Base-by-base conservation (phyloP, 306 rosid species). In the Trichosanthes truncata region DNA sequence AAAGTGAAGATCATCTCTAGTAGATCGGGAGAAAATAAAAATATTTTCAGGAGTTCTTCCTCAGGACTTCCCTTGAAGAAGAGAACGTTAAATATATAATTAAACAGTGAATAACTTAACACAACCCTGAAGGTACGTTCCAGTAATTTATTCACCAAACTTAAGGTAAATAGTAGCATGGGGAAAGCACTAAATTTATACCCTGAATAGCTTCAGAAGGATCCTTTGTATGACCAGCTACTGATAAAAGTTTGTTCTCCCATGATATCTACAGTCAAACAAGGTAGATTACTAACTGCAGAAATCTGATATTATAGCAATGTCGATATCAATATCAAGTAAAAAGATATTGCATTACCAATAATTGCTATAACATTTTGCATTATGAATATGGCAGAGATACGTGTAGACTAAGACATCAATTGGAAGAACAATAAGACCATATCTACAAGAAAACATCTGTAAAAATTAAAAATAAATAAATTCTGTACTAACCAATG, bases 211-310 rank as follows among this genome's bases (percentile, higher is more conserved):
- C 84, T 83, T 94, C 94, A 10, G 87, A 76, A 63, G 93, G 93
- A 87, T 94, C 91, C 87, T 94, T 92, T 69, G 94, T 81, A 81
- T 94, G 97, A 59, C 97, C 98, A 74, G 94, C 94, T 84, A 94
- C 15, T 53, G 97, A 92, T 61, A 94, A 80, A 78, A 94, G 93
- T 85, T 89, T 90, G 87, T 87, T 88, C 43, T 82, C 94, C 98
- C 98, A 94, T 33, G 94, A 79, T 81, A 94, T 87, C 98, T 94
- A 72, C 52, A 86, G 83, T 51, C 62, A 81, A 74, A 79, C 77
- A 82, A 56, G 36, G 65, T 29, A 59, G 7, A 59, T 53, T 9
- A 53, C 25, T 29, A 56, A 53, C 79, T 29, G 69, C 36, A 46
- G 57, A 26, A 46, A 73, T 73, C 59, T 45, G 76, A 71, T 13